A percentile compares a stretch with the other conserved stretches of the same genome.
phyloP scores from a whole-genome alignment of 306 rosid genomes.

The Prunus salicina region DNA sequence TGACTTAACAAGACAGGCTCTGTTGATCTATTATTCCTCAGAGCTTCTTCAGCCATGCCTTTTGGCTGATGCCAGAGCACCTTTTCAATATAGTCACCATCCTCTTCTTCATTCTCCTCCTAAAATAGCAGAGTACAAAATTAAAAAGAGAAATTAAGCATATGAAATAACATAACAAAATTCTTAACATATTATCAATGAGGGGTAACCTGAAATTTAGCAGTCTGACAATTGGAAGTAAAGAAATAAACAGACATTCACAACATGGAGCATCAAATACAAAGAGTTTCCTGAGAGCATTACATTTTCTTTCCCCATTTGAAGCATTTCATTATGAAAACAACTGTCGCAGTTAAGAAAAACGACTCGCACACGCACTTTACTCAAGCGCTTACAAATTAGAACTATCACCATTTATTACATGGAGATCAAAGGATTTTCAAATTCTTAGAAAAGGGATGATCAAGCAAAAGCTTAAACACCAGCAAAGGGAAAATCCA shows the following conservation, averaged over 20 bases:
- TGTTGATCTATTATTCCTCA: constrained; percentile 62
- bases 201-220: not conserved
- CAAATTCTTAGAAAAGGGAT: not conserved
- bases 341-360: not conserved
- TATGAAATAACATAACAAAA: constrained; percentile 8
- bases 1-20: constrained; percentile 78
- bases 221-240: not conserved
- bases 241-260: not conserved
- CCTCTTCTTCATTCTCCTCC: constrained; percentile 98
- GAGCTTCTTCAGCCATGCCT: constrained; percentile 88
- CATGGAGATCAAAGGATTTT: not conserved
- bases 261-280: not conserved
- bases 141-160: constrained; percentile 12
- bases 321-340: not conserved
- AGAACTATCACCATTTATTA: not conserved
- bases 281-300: not conserved
- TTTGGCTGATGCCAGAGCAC: constrained; percentile 98
- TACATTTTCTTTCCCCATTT: not conserved
- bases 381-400: not conserved
- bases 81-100: constrained; percentile 88
- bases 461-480: not conserved
- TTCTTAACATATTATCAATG: not conserved
- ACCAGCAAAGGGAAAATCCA: not conserved
- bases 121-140: constrained; percentile 28
- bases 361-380: not conserved